Conservation (phyloP, 495 filamentous ascomycete genomes). For the Amniculicola lignicola region DNA sequence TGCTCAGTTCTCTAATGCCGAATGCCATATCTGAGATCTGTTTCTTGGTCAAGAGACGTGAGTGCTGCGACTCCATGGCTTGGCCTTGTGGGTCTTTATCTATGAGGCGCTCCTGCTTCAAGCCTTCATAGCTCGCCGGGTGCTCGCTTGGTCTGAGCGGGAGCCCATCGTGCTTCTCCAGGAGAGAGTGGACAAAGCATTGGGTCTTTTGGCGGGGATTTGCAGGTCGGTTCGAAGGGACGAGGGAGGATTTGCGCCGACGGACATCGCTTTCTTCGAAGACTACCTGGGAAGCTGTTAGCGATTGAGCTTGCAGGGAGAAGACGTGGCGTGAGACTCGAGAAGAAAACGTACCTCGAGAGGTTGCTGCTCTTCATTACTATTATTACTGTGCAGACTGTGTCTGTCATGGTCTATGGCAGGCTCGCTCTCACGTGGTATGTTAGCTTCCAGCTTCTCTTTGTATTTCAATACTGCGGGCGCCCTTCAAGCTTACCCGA, state of each 20-base stretch:
- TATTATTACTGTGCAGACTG: conserved; percentile 12
- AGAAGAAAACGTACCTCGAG: conserved; percentile 26
- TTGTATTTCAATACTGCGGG: background rate
- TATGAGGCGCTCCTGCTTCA: conserved; percentile 34
- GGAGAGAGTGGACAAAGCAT: conserved; percentile 80
- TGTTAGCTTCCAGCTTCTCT: conserved; percentile 18
- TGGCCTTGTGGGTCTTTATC: conserved; percentile 37
- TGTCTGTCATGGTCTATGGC: conserved; percentile 7
- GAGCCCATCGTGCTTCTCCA: conserved; percentile 48
- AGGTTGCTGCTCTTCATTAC: conserved; percentile 29
- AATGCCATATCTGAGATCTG: conserved; percentile 94
- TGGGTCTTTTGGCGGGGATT: conserved; percentile 55
- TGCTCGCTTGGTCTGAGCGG: conserved; percentile 11
- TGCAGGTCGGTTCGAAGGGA: conserved; percentile 49
- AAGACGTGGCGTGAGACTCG: background rate
- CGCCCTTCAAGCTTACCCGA: background rate
- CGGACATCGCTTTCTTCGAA: conserved; percentile 69
- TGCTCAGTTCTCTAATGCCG: conserved; percentile 86
- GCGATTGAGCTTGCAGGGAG: background rate
- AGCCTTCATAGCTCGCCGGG: conserved; percentile 33
- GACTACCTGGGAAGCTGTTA: conserved; percentile 59
- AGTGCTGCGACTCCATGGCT: conserved; percentile 41
- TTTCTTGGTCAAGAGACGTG: conserved; percentile 78
- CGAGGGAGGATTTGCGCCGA: conserved; percentile 82
- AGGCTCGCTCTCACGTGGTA: conserved; percentile 23